A percentile compares a stretch with the other conserved stretches of the same genome.
These are phyloP conservation scores for Moesziomyces aphidis DNA, from an alignment of 1,284 basidiomycete genomes.

Conservation along the genomic window DNA sequence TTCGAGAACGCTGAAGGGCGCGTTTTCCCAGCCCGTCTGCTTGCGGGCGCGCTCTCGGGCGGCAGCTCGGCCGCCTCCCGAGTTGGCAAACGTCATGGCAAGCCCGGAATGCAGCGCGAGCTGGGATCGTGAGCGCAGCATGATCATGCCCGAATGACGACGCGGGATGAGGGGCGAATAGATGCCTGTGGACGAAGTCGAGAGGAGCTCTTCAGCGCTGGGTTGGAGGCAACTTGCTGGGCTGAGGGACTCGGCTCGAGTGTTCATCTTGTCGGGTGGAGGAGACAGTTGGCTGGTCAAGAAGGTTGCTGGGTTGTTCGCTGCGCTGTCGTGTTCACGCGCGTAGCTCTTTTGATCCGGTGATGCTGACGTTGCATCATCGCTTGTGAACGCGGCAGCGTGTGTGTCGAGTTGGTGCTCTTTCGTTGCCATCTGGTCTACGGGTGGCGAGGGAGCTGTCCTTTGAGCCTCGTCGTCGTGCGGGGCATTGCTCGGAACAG, in stretches of 20 bases:
- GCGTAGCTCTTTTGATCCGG: neutral
- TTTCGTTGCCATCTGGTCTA: neutral
- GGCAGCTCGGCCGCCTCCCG: slow-evolving; percentile 55
- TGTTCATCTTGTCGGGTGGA: neutral
- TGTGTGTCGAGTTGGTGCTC: neutral
- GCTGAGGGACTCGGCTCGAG: slow-evolving; percentile 1
- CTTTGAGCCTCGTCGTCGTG: slow-evolving; percentile 1
- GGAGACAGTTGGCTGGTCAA: neutral
- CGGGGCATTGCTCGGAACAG: neutral
- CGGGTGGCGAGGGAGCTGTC: too few species aligned
- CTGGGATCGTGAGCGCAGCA: slow-evolving; percentile 56
- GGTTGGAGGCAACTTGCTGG: slow-evolving; percentile 14
- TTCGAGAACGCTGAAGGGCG: slow-evolving; percentile 58
- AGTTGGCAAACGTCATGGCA: slow-evolving; percentile 36
- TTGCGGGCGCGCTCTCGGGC: slow-evolving; percentile 54
- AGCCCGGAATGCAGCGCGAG: slow-evolving; percentile 48
- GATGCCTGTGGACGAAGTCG: slow-evolving; percentile 9
- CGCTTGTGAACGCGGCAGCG: neutral
- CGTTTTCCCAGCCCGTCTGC: slow-evolving; percentile 50
- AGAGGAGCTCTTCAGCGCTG: slow-evolving; percentile 40
- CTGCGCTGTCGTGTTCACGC: neutral
- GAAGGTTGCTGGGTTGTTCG: neutral
- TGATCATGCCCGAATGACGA: slow-evolving; percentile 55
- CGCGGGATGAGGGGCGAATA: slow-evolving; percentile 42
- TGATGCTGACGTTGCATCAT: neutral